Evolutionary conservation across 805 yeast species (phyloP).

Genomic region (Maudiozyma turicensis): DNA sequence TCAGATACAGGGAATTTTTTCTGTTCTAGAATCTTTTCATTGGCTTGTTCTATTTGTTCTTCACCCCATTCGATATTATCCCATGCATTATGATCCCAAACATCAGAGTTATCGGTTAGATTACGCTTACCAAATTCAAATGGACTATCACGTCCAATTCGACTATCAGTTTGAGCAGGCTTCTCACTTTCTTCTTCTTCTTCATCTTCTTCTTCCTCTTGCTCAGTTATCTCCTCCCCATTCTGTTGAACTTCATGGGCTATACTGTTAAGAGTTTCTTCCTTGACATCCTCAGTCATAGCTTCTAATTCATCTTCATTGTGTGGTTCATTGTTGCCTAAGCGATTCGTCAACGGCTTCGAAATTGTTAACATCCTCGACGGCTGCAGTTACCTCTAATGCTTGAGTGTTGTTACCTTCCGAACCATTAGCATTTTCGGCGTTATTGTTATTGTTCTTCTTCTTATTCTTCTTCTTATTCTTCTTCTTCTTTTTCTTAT

Average conservation of each 20-base stretch:
- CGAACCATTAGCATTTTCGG: neutral
- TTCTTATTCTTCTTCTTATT: slow-evolving; percentile 24
- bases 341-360: slow-evolving; percentile 18
- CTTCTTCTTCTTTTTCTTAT: slow-evolving; percentile 10
- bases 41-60: slow-evolving; percentile 70
- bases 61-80: slow-evolving; percentile 98
- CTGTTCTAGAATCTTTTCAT: slow-evolving; percentile 64
- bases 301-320: slow-evolving; percentile 11
- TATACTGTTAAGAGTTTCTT: slow-evolving; percentile 13
- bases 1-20: slow-evolving; percentile 78
- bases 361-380: slow-evolving; percentile 9
- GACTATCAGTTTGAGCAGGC: slow-evolving; percentile 23
- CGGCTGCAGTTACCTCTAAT: slow-evolving; percentile 2
- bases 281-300: slow-evolving; percentile 18
- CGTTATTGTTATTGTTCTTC: slow-evolving; percentile 22
- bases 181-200: slow-evolving; percentile 4
- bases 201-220: neutral
- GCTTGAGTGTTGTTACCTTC: neutral
- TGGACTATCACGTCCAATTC: slow-evolving; percentile 80
- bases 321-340: slow-evolving; percentile 23
- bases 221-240: neutral
- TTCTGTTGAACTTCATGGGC: slow-evolving; percentile 13
- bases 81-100: slow-evolving; percentile 87
- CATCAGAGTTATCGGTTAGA: slow-evolving; percentile 62
- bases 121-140: slow-evolving; percentile 85